Conservation (phyloP, 2,329 filamentous ascomycete genomes). For the Fusarium foetens region DNA sequence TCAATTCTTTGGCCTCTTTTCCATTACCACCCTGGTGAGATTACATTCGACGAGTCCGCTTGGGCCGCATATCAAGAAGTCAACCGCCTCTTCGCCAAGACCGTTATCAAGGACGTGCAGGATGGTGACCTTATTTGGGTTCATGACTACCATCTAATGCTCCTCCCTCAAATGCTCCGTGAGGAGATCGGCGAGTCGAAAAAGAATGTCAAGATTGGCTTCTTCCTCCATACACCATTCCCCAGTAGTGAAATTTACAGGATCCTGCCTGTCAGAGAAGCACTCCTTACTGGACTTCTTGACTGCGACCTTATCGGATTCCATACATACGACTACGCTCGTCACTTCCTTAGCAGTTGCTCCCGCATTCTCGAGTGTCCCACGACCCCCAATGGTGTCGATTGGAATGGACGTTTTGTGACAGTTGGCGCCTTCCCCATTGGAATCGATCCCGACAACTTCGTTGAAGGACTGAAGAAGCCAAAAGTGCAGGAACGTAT, state of each 20-base stretch:
- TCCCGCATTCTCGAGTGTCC: slow-evolving; percentile 84
- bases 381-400: slow-evolving; percentile 92
- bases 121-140: slow-evolving; percentile 98
- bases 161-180: slow-evolving; percentile 93
- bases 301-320: slow-evolving; percentile 97
- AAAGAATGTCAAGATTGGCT: slow-evolving; percentile 96
- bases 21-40: slow-evolving; percentile 98
- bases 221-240: slow-evolving; percentile 98
- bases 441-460: slow-evolving; percentile 97
- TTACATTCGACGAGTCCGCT: slow-evolving; percentile 94
- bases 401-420: slow-evolving; percentile 88
- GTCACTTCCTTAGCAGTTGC: slow-evolving; percentile 96
- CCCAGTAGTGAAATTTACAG: slow-evolving; percentile 97
- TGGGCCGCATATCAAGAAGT: slow-evolving; percentile 95
- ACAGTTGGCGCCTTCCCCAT: slow-evolving; percentile 97
- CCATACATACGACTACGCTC: slow-evolving; percentile 98
- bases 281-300: slow-evolving; percentile 85
- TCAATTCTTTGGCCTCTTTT: slow-evolving; percentile 98
- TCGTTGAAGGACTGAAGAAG: slow-evolving; percentile 86
- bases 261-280: slow-evolving; percentile 91
- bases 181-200: slow-evolving; percentile 83
- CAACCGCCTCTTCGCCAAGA: slow-evolving; percentile 90
- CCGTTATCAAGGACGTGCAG: slow-evolving; percentile 85
- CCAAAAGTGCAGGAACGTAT: slow-evolving; percentile 90
- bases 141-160: slow-evolving; percentile 98